phyloP scores from a whole-genome alignment of 768 basidiomycete genomes.

The Leccinum uliginosum region DNA sequence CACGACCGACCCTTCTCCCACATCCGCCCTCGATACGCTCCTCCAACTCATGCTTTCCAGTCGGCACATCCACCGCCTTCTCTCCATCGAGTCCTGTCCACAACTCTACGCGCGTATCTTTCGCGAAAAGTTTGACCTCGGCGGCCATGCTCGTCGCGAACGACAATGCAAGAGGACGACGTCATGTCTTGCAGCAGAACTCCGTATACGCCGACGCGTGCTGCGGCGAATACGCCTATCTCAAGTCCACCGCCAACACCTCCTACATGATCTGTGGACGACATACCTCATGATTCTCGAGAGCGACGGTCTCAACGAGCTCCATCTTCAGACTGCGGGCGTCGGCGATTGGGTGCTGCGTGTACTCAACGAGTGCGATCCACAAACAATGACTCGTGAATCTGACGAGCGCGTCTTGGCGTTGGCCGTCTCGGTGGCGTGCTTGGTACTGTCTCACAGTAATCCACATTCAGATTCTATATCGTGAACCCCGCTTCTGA shows the following conservation, averaged over 20 bases:
- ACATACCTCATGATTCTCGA: conserved; percentile 61
- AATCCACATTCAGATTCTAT: conserved; percentile 26
- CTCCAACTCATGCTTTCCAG: conserved; percentile 43
- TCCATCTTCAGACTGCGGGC: conserved; percentile 39
- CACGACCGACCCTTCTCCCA: conserved; percentile 35
- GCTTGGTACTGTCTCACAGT: conserved; percentile 35
- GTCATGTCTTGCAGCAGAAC: conserved; percentile 43
- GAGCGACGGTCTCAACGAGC: conserved; percentile 44
- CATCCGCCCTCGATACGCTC: conserved; percentile 39
- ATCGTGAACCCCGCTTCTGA: conserved; percentile 23
- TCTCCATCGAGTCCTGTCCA: conserved; percentile 42
- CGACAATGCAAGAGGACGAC: conserved; percentile 33
- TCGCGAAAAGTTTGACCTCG: conserved; percentile 44
- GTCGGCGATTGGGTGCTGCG: conserved; percentile 32
- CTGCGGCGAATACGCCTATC: conserved; percentile 43
- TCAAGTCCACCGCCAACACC: conserved; percentile 22
- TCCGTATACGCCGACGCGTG: conserved; percentile 43
- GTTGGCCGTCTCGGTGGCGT: conserved; percentile 31
- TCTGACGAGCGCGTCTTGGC: conserved; percentile 16
- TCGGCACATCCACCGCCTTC: conserved; percentile 39
- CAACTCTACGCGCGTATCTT: conserved; percentile 57
- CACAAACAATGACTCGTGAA: conserved; percentile 1
- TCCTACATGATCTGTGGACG: conserved; percentile 51
- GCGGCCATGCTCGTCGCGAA: conserved; percentile 21
- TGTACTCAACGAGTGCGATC: conserved; percentile 18